Evolutionary conservation across 768 basidiomycete genomes (phyloP).

Genomic region (Asterophora lycoperdoides): DNA sequence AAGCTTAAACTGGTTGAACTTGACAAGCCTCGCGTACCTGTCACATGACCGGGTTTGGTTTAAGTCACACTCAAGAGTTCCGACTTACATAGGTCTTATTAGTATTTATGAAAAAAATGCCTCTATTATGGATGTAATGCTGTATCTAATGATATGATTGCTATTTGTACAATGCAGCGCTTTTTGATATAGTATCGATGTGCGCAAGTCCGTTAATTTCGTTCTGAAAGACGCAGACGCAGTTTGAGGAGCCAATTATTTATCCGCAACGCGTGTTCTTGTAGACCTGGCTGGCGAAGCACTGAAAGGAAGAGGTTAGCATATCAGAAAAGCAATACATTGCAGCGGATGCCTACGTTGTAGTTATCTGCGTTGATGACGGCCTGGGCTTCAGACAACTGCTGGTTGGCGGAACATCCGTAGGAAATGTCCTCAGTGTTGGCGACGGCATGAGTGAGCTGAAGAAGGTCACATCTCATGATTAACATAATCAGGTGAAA

Average conservation of each 20-base stretch:
- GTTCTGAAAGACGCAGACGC: background rate
- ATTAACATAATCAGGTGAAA: background rate
- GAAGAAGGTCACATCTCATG: no score
- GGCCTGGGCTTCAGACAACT: conserved; percentile 29
- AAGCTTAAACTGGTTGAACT: background rate
- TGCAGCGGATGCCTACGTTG: conserved; percentile 30
- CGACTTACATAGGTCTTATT: no score
- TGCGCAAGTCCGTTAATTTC: background rate
- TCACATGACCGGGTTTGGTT: conserved; percentile 10
- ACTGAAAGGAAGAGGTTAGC: conserved; percentile 21
- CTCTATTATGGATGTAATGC: no score
- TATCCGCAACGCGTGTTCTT: conserved; percentile 25
- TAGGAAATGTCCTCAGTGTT: conserved; percentile 39
- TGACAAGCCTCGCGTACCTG: conserved; percentile 6
- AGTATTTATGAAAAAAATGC: no score
- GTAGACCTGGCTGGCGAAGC: conserved; percentile 45
- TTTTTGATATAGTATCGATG: no score
- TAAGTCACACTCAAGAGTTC: no score
- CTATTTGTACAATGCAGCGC: no score
- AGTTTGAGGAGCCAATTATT: background rate
- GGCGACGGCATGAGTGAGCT: conserved; percentile 41
- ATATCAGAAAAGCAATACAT: background rate
- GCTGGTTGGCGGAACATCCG: conserved; percentile 38
- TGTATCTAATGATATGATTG: no score
- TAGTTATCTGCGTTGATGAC: conserved; percentile 43